Base-by-base conservation (phyloP, 2,329 filamentous ascomycete genomes). In the Zalaria sp. region DNA sequence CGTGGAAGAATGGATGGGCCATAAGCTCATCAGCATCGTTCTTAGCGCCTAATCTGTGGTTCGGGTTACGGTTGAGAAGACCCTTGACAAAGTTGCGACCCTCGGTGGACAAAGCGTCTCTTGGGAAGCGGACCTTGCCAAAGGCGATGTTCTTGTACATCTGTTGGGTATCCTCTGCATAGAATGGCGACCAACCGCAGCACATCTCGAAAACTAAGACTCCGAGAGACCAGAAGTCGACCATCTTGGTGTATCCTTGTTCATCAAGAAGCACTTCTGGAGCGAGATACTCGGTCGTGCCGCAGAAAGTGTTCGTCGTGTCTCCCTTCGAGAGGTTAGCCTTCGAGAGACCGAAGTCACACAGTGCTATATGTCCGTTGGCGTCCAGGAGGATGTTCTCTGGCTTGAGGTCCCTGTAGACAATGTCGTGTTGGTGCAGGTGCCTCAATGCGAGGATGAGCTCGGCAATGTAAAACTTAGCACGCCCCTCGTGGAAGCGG, bases 91-190 rank as follows among this genome's bases (percentile, higher is more conserved):
- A 98, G 63, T 94, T 96, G 45, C 91, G 78, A 45, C 91, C 91
- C 62, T 98, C 91, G 34, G 87, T 82, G 46, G 87, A 95, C 28
- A 98, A 69, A 1, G 91, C 93, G 61, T 98, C 91, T 50, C 88
- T 77, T 5, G 91, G 91, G 61, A 98, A 98, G 46, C 91, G 76
- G 44, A 98, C 91, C 60, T 98, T 98, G 58, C 91, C 91, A 57
- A 98, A 98, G 0, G 91, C 91, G 59, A 98, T 98, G 67, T 98
- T 98, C 71, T 98, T 98, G 71, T 98, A 98, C 91, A 98, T 98
- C 62, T 98, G 91, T 63, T 98, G 91, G 0, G 91, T 98, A 57
- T 98, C 91, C 57, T 98, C 91, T 43, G 91, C 91, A 54, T 96
- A 98, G 65, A 98, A 98, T 0, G 91, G 91, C 55, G 87, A 95